Evolutionary conservation across 1,139 yeast species (phyloP).

Genomic region (Tardiomyces blankii): DNA sequence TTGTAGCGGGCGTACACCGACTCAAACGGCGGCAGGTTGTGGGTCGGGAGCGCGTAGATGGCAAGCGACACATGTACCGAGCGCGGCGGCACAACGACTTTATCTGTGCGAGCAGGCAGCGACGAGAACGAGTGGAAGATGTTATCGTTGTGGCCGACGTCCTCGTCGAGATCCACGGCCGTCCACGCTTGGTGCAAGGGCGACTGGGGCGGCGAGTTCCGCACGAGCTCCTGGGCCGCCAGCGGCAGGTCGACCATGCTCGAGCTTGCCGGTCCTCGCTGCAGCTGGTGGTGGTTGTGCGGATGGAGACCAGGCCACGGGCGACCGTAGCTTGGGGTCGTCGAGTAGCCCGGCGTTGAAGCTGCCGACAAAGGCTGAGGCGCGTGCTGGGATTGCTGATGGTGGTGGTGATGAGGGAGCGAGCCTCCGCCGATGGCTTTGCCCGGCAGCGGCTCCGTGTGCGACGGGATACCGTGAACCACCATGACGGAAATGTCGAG

Average conservation of each 20-base stretch:
- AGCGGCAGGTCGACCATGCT: background rate
- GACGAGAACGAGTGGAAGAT: background rate
- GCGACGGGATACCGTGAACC: background rate
- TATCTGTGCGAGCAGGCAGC: background rate
- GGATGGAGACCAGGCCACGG: background rate
- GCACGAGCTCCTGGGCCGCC: background rate
- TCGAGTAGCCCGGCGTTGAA: background rate
- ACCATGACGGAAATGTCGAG: background rate
- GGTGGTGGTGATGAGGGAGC: background rate
- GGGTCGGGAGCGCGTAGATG: slow-evolving; percentile 17
- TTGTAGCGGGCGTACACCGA: slow-evolving; percentile 11
- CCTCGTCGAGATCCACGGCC: background rate
- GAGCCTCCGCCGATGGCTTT: no score
- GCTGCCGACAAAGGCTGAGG: background rate
- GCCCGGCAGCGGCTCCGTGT: background rate
- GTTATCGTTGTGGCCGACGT: background rate
- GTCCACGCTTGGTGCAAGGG: background rate
- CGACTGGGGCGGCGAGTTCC: background rate
- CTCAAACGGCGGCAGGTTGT: slow-evolving; percentile 14
- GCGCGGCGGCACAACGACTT: slow-evolving; percentile 13
- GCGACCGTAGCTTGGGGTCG: background rate
- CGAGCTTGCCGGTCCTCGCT: background rate
- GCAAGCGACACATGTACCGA: slow-evolving; percentile 15
- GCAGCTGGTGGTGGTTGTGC: background rate
- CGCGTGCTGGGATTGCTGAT: background rate